Conservation (phyloP, 805 yeast species). For the Metschnikowia reukaufii region DNA sequence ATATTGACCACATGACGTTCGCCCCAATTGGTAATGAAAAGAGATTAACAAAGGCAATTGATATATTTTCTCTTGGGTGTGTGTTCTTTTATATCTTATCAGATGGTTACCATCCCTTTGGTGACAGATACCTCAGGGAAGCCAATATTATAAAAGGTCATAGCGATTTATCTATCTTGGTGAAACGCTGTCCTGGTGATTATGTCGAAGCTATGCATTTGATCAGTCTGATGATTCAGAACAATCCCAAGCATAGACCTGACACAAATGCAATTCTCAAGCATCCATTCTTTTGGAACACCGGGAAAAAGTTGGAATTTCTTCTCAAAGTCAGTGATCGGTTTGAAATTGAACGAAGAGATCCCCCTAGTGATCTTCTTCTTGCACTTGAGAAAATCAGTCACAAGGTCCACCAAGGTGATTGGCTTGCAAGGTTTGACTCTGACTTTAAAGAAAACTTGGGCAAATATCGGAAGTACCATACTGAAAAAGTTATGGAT, state of each 20-base stretch:
- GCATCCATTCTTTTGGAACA: constrained; percentile 90
- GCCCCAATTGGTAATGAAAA: constrained; percentile 41
- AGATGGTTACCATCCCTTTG: constrained; percentile 89
- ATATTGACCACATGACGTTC: constrained; percentile 5
- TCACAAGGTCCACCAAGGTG: constrained; percentile 42
- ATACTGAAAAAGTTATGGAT: constrained; percentile 76
- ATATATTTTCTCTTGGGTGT: constrained; percentile 92
- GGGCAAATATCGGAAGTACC: constrained; percentile 89
- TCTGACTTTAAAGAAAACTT: constrained; percentile 72
- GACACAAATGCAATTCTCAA: constrained; percentile 62
- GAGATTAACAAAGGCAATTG: constrained; percentile 84
- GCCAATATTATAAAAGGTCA: constrained; percentile 78
- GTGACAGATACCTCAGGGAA: constrained; percentile 85
- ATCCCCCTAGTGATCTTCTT: constrained; percentile 68
- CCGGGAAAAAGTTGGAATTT: constrained; percentile 74
- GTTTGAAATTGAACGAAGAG: constrained; percentile 80
- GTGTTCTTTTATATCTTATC: constrained; percentile 85
- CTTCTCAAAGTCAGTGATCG: constrained; percentile 86
- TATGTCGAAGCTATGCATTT: constrained; percentile 69
- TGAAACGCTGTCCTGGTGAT: constrained; percentile 41
- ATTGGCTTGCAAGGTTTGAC: constrained; percentile 81
- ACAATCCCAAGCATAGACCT: constrained; percentile 70
- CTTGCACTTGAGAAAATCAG: constrained; percentile 53
- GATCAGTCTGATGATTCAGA: constrained; percentile 67
- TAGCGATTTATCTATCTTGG: constrained; percentile 50